These are phyloP conservation scores for Brasilioporus rufonigricans DNA, from an alignment of 768 basidiomycete genomes.

Conservation along the genomic window DNA sequence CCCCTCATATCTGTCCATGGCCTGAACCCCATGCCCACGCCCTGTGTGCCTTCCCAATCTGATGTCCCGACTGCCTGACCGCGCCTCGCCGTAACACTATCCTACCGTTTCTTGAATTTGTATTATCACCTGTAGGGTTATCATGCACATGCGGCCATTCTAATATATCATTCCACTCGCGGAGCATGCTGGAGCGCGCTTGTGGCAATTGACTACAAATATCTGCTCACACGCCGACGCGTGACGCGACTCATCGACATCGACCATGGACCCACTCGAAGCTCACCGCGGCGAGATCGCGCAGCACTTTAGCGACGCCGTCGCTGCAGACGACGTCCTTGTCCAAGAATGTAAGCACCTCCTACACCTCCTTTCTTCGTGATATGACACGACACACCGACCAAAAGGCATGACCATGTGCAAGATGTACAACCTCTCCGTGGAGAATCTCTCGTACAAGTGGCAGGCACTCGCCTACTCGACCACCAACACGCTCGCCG, in stretches of 20 bases:
- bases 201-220: too few species aligned
- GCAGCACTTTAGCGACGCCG: slow-evolving; percentile 25
- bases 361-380: background rate
- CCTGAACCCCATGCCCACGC: slow-evolving; percentile 14
- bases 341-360: slow-evolving; percentile 50
- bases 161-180: slow-evolving; percentile 18
- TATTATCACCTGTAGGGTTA: slow-evolving; percentile 31
- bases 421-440: slow-evolving; percentile 52
- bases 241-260: background rate
- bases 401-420: slow-evolving; percentile 72
- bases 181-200: too few species aligned
- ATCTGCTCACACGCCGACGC: background rate
- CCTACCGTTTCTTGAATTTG: slow-evolving; percentile 22
- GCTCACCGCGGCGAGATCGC: slow-evolving; percentile 20
- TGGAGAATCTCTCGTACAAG: slow-evolving; percentile 60
- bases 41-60: slow-evolving; percentile 7
- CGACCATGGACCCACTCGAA: slow-evolving; percentile 22
- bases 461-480: slow-evolving; percentile 55
- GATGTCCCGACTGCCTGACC: slow-evolving; percentile 16
- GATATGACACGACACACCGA: slow-evolving; percentile 2
- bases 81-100: slow-evolving; percentile 17
- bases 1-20: slow-evolving; percentile 22
- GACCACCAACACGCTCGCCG: slow-evolving; percentile 33
- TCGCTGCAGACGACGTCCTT: slow-evolving; percentile 41
- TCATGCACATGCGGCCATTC: slow-evolving; percentile 16